Conservation (phyloP, 768 basidiomycete genomes). For the Xerocomus brunneocitrinus region DNA sequence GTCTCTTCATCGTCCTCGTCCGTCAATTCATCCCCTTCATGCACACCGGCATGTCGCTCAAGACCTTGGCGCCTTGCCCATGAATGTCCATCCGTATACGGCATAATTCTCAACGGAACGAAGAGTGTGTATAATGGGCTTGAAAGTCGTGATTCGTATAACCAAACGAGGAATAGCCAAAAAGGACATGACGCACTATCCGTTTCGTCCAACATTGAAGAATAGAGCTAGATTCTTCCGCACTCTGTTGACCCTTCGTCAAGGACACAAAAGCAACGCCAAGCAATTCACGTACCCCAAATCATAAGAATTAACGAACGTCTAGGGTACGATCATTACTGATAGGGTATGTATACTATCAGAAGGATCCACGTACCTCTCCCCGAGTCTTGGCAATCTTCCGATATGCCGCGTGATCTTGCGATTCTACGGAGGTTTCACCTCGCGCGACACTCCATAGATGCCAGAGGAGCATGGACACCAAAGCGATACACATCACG, state of each 20-base stretch:
- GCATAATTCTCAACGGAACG: constrained; percentile 72
- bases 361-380: constrained; percentile 46
- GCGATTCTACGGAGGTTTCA: constrained; percentile 87
- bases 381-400: constrained; percentile 62
- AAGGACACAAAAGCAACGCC: not conserved
- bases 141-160: not conserved
- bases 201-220: constrained; percentile 77
- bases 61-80: constrained; percentile 74
- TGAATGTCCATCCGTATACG: constrained; percentile 78
- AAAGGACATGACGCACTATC: constrained; percentile 63
- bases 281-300: constrained; percentile 52
- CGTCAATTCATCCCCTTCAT: constrained; percentile 82
- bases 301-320: constrained; percentile 89
- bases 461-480: constrained; percentile 70
- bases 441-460: constrained; percentile 64
- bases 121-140: constrained; percentile 80
- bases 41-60: constrained; percentile 55
- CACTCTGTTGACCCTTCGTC: constrained; percentile 25
- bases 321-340: constrained; percentile 34
- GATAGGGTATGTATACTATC: not conserved
- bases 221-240: constrained; percentile 73
- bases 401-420: constrained; percentile 80
- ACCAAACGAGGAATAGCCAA: not conserved
- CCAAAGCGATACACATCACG: constrained; percentile 72
- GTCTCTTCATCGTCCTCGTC: constrained; percentile 59